Base-by-base conservation (phyloP, 768 basidiomycete species). In the Podaxis mareebaensis region DNA sequence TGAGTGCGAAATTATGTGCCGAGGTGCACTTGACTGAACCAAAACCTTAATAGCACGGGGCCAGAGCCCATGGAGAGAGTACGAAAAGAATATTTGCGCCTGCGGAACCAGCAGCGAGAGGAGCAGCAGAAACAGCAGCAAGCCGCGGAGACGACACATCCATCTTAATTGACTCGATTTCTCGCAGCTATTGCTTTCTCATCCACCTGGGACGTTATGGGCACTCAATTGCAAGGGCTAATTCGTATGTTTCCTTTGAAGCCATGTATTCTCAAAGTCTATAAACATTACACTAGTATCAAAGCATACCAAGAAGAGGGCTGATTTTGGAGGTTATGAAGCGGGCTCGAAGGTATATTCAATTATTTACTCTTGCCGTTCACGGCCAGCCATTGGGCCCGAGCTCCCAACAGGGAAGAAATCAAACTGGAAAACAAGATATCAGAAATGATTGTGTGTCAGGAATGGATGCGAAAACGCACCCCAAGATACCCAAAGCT, bases 401-500 rank as follows among this genome's bases (percentile, higher is more conserved):
- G 84, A 33, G 84, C 76, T 33, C 89, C 90, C 76, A 93, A 81
- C 49, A 91, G 57, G 3, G 92, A 93, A 5, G 91, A 86, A 61
- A 89, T 78, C 59, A 91, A 68, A 64, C 92, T 93, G 57, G 53
- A 46, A n/a, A 24, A 49, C 58, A 28, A n/a, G 28, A 53, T 58
- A 28, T 53, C 28, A 42, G 63, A 54, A 48, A 57, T 3, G 11
- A 39, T 30, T 7, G 52, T 40, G 6, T 53, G 26, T 52, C 38
- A 68, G 10, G 52, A 52, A n/a, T 40, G 15, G 30, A 56, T 4
- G 52, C 53, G 48, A 60, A 59, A 52, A 74, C 71, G 53, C 64
- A 96, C 93, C 96, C 97, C 66, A 92, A 82, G 63, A 92, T 79
- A 60, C 97, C 96, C 30, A 96, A 77, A 20, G 85, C 70, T 26